These are phyloP conservation scores for Helianthus annuus DNA, from an alignment of 129 eudicot genomes.

Conservation along the genomic window HanXRQr2.0-SUNRISE NC_035444.2:152285697-152286196, in stretches of 20 bases:
- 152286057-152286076: background rate
- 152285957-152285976: background rate
- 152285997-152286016: background rate
- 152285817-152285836: slow-evolving; percentile 31
- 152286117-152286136: slow-evolving; percentile 12
- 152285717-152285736: background rate
- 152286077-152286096: background rate
- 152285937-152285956: too few relatives aligned
- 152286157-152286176: slow-evolving; percentile 22
- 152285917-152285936: too few relatives aligned
- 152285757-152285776: background rate
- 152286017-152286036: background rate
- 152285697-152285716: too few relatives aligned
- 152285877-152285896: too few relatives aligned
- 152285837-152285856: slow-evolving; percentile 53
- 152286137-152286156: background rate
- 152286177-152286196: slow-evolving; percentile 42
- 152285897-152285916: too few relatives aligned
- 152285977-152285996: background rate
- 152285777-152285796: background rate
- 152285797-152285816: slow-evolving; percentile 20
- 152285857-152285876: slow-evolving; percentile 40
- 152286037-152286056: background rate
- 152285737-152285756: background rate
- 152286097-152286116: background rate